Base-by-base conservation (phyloP, 2,329 filamentous ascomycete species). In the Diaporthe caulivora region DNA sequence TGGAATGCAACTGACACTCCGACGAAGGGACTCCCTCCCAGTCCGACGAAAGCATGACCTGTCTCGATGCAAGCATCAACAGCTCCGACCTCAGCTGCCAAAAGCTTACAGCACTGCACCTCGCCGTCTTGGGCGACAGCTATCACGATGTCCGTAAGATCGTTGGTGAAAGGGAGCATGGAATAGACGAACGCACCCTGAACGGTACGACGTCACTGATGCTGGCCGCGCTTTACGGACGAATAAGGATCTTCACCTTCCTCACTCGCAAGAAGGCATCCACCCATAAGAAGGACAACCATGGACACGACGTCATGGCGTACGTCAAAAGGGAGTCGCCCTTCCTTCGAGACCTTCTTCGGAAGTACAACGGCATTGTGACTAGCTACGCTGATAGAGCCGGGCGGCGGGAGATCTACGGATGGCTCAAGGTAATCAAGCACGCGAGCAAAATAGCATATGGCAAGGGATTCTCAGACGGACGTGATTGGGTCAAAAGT, bases 151-250 rank as follows among this genome's bases (percentile, higher is more conserved):
- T 70, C 2, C 71, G 44, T 17, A n/a, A 34, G 15, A 29, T 72
- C 1, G 29, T 53, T 13, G 0, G 8, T 10, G 24, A 49, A 2
- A 5, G 54, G 3, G 62, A 60, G 53, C 4, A 10, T 9, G 62
- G 40, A 0, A 29, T 69, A 0, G 31, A 72, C 18, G 37, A 5
- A 8, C 40, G 17, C 0, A 58, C 71, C 1, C 24, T 42, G 1
- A 54, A 4, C 1, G 62, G 62, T 3, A 18, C 42, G 26, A 72
- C 71, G 3, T 31, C 71, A 1, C 17, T 68, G 0, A 72, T 72
- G 71, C 15, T 72, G 0, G 71, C 71, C 6, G 17, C 51, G 4
- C 31, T 72, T 3, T 72, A 49, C 44, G 71, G 71, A 15, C 31
- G 53, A 1, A 3, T 0, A 0, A 1, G 10, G 1, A 68, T 72